phyloP scores from a whole-genome alignment of 2,329 filamentous ascomycete genomes.

The Aureobasidium sp. region DNA sequence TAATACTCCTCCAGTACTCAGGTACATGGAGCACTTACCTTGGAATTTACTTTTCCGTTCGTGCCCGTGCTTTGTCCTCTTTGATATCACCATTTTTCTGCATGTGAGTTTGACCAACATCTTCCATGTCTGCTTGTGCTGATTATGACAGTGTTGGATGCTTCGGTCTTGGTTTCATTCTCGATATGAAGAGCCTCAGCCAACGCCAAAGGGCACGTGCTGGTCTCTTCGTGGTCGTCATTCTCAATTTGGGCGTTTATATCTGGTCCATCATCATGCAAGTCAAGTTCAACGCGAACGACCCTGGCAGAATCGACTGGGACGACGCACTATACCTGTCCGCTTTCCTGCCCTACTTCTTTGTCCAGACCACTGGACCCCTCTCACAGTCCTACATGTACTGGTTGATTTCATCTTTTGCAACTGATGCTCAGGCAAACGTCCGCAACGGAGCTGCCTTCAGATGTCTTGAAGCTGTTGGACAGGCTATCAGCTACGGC shows the following conservation, averaged over 20 bases:
- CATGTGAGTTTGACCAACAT: not conserved
- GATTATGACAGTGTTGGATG: constrained; percentile 36
- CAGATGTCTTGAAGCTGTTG: constrained; percentile 11
- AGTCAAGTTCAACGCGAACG: constrained; percentile 7
- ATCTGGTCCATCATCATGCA: constrained; percentile 14
- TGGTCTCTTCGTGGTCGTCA: constrained; percentile 39
- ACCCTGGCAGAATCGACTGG: constrained; percentile 12
- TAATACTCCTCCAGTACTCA: not conserved
- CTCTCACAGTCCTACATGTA: constrained; percentile 15
- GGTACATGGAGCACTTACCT: constrained; percentile 14
- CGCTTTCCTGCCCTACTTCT: constrained; percentile 10
- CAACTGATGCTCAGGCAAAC: constrained; percentile 13
- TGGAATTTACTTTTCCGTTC: constrained; percentile 10
- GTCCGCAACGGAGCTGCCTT: constrained; percentile 9
- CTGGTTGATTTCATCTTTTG: constrained; percentile 13
- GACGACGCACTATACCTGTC: constrained; percentile 3
- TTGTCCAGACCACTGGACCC: constrained; percentile 10
- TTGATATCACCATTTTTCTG: constrained; percentile 14
- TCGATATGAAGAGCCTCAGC: constrained; percentile 59
- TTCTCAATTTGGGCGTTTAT: constrained; percentile 36
- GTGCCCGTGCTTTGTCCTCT: constrained; percentile 7
- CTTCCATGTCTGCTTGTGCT: constrained; percentile 22
- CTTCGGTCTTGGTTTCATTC: constrained; percentile 49
- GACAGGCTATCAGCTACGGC: constrained; percentile 12
- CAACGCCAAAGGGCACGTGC: constrained; percentile 41